Percentiles rank a stretch among this genome's conserved stretches.
phyloP scores from a whole-genome alignment of 192 early-diverging fungal species.

The Funneliformis mosseae region DNA sequence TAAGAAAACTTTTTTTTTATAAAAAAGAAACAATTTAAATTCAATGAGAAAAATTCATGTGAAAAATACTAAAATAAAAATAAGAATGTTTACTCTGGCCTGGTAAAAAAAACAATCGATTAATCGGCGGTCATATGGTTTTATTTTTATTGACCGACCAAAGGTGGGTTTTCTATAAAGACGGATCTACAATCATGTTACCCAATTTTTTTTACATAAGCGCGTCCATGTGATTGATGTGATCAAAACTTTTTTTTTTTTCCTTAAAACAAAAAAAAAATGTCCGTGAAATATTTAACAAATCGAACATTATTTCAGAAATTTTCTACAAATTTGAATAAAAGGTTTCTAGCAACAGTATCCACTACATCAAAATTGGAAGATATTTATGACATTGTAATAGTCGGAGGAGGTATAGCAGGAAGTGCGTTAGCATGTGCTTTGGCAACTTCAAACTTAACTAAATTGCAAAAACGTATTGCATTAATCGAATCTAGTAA shows the following conservation, averaged over 20 bases:
- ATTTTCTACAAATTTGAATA: background rate
- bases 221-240: no score
- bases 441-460: conserved; percentile 49
- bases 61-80: no score
- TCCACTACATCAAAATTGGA: conserved; percentile 39
- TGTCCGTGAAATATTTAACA: conserved; percentile 37
- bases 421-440: conserved; percentile 84
- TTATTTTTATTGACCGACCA: no score
- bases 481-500: conserved; percentile 83
- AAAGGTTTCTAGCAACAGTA: conserved; percentile 55
- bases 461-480: conserved; percentile 52
- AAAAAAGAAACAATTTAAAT: no score
- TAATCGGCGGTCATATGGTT: no score
- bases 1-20: no score
- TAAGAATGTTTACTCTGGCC: no score
- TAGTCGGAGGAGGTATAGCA: conserved; percentile 90
- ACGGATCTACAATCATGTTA: no score
- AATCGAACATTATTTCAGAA: background rate
- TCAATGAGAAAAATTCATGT: no score
- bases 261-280: background rate
- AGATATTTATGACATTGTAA: conserved; percentile 74
- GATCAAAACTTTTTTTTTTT: background rate
- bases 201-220: no score
- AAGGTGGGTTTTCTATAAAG: no score
- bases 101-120: no score